A percentile compares a stretch with the other conserved stretches of the same genome.
These are phyloP conservation scores for Diophrys sp. DNA, from an alignment of 73 alveolate genomes.

Conservation along the genomic window DNA sequence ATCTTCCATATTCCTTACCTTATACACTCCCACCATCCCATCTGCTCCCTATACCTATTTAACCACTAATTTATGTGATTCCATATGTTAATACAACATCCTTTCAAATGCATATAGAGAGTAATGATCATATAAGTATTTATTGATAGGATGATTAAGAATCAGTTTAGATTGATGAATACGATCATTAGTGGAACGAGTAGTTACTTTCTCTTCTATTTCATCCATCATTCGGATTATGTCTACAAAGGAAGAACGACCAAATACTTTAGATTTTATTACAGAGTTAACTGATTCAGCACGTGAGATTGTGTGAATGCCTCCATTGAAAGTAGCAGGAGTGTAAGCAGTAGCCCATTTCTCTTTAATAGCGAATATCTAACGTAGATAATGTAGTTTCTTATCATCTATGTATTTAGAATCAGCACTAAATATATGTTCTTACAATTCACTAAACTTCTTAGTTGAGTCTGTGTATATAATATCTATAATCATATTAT, in stretches of 20 bases:
- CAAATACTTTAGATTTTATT: constrained; percentile 18
- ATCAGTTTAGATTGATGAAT: constrained; percentile 12
- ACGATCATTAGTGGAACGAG: constrained; percentile 1
- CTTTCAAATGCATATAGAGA: constrained; percentile 36
- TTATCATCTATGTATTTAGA: constrained; percentile 7
- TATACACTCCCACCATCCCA: constrained; percentile 3
- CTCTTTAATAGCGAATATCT: constrained; percentile 14
- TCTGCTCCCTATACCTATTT: constrained; percentile 2
- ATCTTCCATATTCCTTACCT: constrained; percentile 8
- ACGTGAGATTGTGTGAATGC: constrained; percentile 22
- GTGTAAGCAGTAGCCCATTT: constrained; percentile 39
- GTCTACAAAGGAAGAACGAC: constrained; percentile 13
- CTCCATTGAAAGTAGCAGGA: constrained; percentile 15
- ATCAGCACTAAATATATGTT: background rate
- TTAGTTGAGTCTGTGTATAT: constrained; percentile 29
- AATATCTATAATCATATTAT: constrained; percentile 33
- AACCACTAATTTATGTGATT: constrained; percentile 14
- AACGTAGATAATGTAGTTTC: background rate
- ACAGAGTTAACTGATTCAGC: constrained; percentile 29
- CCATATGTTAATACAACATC: constrained; percentile 32
- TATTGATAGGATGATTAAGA: constrained; percentile 21
- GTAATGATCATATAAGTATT: constrained; percentile 8
- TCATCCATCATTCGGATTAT: constrained; percentile 26
- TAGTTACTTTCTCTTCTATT: constrained; percentile 18
- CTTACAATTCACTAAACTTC: constrained; percentile 21